Base-by-base conservation (phyloP, 768 basidiomycete genomes). In the Coprinopsis sp. region DNA sequence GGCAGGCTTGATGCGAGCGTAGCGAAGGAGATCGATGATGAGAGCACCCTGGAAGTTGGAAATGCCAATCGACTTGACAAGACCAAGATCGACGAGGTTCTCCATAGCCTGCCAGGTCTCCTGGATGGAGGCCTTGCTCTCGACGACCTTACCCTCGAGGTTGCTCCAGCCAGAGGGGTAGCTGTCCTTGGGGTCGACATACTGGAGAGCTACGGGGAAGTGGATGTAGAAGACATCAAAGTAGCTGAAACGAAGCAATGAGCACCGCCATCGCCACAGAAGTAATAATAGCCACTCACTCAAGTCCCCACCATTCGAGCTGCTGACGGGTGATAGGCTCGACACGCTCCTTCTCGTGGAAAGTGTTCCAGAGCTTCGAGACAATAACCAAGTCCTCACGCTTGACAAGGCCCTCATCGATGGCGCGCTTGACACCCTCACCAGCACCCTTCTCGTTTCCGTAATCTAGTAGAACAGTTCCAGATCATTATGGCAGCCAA, bases 281-380 rank as follows among this genome's bases (percentile, higher is more conserved):
- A 44, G 12, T 41, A 47, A 25, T 13, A 38, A 13, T n/a, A 6
- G 6, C 21, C 22, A 63, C 63, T 39, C 44, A 65, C 59, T 87
- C 85, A 34, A 94, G 69, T 22, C 87, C 87, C 91, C 91, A 95
- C 56, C 79, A 74, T 4, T 67, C 68, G 16, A 95, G 80, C 57
- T 91, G 89, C 66, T 61, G 49, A 33, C 59, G 51, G 40, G 50
- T 47, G 47, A 59, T 58, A 11, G 55, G 55, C 54, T 78, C 64
- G 55, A 84, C 87, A 58, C 83, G 82, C 46, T 91, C 83, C 48
- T 74, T 77, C 37, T 83, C 80, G 60, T 95, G 90, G 72, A 84
- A 89, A 4, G 87, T 89, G 66, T 92, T 93, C 91, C 91, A 93
- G 28, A 92, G 71, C 79, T 93, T 93, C 53, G 87, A 88, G 41